Evolutionary conservation across 2,329 filamentous ascomycete species (phyloP).

Genomic region (Penicillium sp.): DNA sequence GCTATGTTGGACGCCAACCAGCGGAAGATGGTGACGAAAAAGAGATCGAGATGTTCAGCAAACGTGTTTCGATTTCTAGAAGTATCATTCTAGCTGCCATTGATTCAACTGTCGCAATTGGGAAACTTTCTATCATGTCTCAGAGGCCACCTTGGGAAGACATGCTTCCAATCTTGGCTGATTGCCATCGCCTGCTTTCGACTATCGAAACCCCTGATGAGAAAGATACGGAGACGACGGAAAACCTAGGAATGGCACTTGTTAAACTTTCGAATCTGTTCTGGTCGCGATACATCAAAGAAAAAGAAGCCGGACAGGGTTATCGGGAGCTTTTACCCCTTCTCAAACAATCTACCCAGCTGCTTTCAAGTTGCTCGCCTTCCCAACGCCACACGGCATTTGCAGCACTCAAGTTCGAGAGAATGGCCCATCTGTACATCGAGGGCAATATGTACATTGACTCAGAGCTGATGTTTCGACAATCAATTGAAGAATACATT

Average conservation of each 20-base stretch:
- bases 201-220: conserved; percentile 21
- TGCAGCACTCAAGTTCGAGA: conserved; percentile 44
- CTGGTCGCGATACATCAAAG: conserved; percentile 47
- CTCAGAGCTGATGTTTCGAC: conserved; percentile 36
- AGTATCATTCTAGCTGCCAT: conserved; percentile 40
- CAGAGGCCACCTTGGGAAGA: conserved; percentile 38
- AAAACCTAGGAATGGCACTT: conserved; percentile 27
- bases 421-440: conserved; percentile 41
- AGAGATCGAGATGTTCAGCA: conserved; percentile 29
- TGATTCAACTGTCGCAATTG: conserved; percentile 40
- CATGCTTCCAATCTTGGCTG: conserved; percentile 33
- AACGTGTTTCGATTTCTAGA: conserved; percentile 29
- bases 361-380: conserved; percentile 33
- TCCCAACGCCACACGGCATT: conserved; percentile 38
- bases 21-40: conserved; percentile 26
- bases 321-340: conserved; percentile 35
- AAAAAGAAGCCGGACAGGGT: conserved; percentile 35
- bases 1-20: conserved; percentile 38
- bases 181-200: conserved; percentile 36
- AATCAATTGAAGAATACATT: conserved; percentile 42
- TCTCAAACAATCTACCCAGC: conserved; percentile 40
- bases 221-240: conserved; percentile 12
- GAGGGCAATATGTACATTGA: conserved; percentile 35
- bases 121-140: conserved; percentile 37
- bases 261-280: conserved; percentile 46